Percentiles rank a stretch among this genome's conserved stretches.
These are phyloP conservation scores for Ormosia semicastrata DNA, from an alignment of 306 rosid genomes.

Conservation along the genomic window DNA sequence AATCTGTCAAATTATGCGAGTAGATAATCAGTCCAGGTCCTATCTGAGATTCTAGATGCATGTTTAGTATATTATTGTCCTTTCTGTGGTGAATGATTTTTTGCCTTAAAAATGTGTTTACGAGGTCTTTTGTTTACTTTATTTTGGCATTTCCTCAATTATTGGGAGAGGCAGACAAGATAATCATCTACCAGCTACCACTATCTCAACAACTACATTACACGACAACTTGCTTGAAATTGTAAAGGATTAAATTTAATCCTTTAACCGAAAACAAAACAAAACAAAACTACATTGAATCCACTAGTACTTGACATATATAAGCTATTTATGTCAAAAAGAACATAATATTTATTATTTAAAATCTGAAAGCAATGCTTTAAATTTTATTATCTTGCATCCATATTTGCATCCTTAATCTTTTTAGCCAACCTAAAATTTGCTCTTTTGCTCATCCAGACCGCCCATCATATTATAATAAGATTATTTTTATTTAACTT, in stretches of 20 bases:
- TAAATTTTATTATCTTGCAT: too few species aligned
- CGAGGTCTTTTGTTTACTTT: background rate
- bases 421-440: background rate
- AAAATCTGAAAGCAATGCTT: background rate
- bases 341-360: too few species aligned
- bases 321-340: too few species aligned
- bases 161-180: background rate
- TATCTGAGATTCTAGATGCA: constrained; percentile 6
- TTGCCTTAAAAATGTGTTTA: background rate
- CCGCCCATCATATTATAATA: too few species aligned
- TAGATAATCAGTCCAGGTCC: background rate
- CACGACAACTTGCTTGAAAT: background rate
- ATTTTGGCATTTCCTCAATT: constrained; percentile 36
- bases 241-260: background rate
- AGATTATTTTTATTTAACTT: background rate
- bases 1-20: background rate
- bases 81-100: background rate
- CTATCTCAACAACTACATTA: constrained; percentile 23
- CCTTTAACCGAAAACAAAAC: background rate
- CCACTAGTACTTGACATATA: background rate
- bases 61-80: background rate
- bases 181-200: constrained; percentile 15
- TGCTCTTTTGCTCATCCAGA: background rate
- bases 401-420: background rate
- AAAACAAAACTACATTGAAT: background rate